Conservation (phyloP, 2,329 filamentous ascomycete genomes). For the Herpotrichia juniperi region DNA sequence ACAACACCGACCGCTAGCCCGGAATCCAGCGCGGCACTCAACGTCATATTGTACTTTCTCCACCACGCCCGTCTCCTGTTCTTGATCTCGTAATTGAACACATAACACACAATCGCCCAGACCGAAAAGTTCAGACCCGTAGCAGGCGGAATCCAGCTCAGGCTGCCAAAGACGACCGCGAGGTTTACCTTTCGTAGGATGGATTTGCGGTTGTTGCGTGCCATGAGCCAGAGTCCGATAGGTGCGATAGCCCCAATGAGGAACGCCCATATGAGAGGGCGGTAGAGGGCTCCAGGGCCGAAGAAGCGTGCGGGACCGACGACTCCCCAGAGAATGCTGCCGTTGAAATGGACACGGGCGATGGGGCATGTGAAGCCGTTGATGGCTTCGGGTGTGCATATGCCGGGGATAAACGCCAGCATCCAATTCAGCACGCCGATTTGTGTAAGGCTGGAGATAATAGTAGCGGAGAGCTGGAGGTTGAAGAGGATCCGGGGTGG, state of each 20-base stretch:
- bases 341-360: slow-evolving; percentile 87
- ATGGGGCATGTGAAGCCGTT: slow-evolving; percentile 89
- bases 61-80: slow-evolving; percentile 77
- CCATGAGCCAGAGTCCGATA: slow-evolving; percentile 75
- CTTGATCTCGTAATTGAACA: slow-evolving; percentile 81
- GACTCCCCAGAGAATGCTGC: slow-evolving; percentile 87
- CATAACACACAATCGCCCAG: slow-evolving; percentile 83
- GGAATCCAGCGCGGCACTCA: slow-evolving; percentile 82
- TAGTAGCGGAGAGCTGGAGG: slow-evolving; percentile 77
- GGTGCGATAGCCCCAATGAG: slow-evolving; percentile 77
- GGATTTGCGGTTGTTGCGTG: slow-evolving; percentile 61
- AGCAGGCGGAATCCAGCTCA: slow-evolving; percentile 87
- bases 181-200: slow-evolving; percentile 79
- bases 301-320: slow-evolving; percentile 86
- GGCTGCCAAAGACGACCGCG: slow-evolving; percentile 80
- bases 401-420: slow-evolving; percentile 75
- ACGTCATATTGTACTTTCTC: slow-evolving; percentile 90
- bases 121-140: slow-evolving; percentile 84
- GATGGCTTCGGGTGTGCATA: slow-evolving; percentile 80
- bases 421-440: slow-evolving; percentile 90
- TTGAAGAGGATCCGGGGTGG: slow-evolving; percentile 78
- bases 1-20: slow-evolving; percentile 83
- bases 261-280: slow-evolving; percentile 81
- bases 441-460: slow-evolving; percentile 80
- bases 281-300: slow-evolving; percentile 75